Percentiles rank a stretch among this genome's conserved stretches.
Conservation (phyloP, 768 basidiomycete genomes). For the Naganishia friedmannii region DNA sequence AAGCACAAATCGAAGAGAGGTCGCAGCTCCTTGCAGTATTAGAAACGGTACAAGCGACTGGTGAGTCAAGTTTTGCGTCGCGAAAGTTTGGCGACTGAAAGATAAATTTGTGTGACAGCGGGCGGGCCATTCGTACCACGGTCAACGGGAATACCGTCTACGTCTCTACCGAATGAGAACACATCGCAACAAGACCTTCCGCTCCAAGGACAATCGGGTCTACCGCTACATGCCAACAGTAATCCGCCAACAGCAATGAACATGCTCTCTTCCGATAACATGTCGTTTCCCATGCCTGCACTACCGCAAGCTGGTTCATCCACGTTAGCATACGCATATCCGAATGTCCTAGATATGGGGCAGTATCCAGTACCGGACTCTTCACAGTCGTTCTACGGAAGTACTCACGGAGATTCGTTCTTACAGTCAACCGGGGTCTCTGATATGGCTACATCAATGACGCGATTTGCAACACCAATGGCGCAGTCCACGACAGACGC, state of each 20-base stretch:
- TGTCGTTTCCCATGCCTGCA: background rate
- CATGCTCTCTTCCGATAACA: background rate
- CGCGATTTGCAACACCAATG: background rate
- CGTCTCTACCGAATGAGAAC: background rate
- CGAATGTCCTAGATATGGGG: background rate
- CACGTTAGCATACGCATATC: background rate
- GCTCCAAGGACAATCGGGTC: background rate
- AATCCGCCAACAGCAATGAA: background rate
- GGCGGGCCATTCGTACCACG: background rate
- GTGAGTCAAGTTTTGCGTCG: background rate
- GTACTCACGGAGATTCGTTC: background rate
- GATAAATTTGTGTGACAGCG: background rate
- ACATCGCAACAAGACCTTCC: background rate
- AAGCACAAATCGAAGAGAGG: conserved; percentile 24
- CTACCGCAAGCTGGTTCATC: background rate
- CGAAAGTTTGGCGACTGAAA: background rate
- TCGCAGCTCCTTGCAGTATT: background rate
- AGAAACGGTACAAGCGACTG: background rate
- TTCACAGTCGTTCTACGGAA: background rate
- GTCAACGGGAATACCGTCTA: background rate
- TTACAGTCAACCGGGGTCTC: background rate
- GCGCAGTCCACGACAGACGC: background rate
- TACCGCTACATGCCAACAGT: background rate
- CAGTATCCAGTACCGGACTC: background rate
- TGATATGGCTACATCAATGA: background rate